Base-by-base conservation (phyloP, 345 rosid species). In the Diplotaxis tenuifolia region DNA sequence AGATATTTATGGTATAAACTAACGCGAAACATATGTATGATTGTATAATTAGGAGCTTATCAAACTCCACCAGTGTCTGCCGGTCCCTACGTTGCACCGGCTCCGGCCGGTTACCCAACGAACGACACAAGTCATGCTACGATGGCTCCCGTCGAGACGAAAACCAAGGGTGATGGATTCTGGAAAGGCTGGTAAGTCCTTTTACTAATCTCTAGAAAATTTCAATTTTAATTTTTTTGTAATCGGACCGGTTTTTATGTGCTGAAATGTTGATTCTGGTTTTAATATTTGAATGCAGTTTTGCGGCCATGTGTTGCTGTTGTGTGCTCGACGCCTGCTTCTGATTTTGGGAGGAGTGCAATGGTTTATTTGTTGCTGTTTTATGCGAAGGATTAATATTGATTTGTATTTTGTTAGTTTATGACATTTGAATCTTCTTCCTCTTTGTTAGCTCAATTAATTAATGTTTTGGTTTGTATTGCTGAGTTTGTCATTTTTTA, bases 81-180 rank as follows among this genome's bases (percentile, higher is more conserved):
- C 10, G 68, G 73, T 59, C 73, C 80, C 3, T 71, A 59, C 40
- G 59, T 77, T 2, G 68, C 67, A 66, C 80, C 80, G 0, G 73
- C 80, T 36, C 80, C 80, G 0, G 19, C 20, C 0, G 80, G 80
- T 65, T 77, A 77, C 59, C 80, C 80, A 21, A 71, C 69, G 6
- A 66, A 47, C 49, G 68, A 77, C 64, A 65, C 73, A 2, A 49
- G 18, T 53, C 67, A 77, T 60, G 68, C 27, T 2, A 38, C 64
- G 9, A 32, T 29, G 62, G 76, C 72, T 71, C 68, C 73, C 15
- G 68, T 71, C 5, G 73, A 77, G 65, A 60, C 80, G 3, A 77
- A 71, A 15, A 52, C 80, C 2, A 77, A 72, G 76, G 76, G 80
- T 71, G 80, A 77, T 59, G 80, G 80, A 21, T 77, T 77, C 73